Evolutionary conservation across 257 asterid species (phyloP).

Genomic region (Eucommia ulmoides): DNA sequence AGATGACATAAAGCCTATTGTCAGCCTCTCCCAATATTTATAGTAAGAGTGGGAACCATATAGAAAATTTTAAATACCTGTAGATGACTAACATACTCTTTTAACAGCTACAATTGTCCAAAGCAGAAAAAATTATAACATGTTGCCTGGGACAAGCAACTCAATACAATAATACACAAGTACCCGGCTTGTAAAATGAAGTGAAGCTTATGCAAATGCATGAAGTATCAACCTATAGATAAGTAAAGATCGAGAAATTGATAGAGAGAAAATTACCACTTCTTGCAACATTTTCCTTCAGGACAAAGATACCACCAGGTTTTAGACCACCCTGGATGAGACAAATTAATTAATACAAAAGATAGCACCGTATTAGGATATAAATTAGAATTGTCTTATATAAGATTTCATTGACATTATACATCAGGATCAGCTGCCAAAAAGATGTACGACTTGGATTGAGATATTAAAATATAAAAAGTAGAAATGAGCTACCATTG

Average conservation of each 20-base stretch:
- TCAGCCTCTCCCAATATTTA: too few species aligned
- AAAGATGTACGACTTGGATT: background rate
- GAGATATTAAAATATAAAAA: too few species aligned
- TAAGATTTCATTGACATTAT: background rate
- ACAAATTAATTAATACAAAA: constrained; percentile 1
- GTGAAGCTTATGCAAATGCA: background rate
- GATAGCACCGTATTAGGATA: background rate
- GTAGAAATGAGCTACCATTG: too few species aligned
- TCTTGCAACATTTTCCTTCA: constrained; percentile 89
- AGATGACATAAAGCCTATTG: too few species aligned
- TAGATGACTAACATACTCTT: too few species aligned
- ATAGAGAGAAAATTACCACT: constrained; percentile 34
- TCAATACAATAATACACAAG: background rate
- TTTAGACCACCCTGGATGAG: constrained; percentile 64
- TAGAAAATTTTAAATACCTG: too few species aligned
- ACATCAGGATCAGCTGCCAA: background rate
- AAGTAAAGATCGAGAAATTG: background rate
- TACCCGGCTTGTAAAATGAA: too few species aligned
- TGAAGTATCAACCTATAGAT: background rate
- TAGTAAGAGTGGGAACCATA: too few species aligned
- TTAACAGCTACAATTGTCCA: too few species aligned
- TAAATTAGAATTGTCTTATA: background rate
- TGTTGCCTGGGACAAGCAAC: background rate
- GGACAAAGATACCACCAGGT: constrained; percentile 72
- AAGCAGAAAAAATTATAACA: too few species aligned